A percentile compares a stretch with the other conserved stretches of the same genome.
Conservation (phyloP, 257 asterid species). For the Solanum chmielewskii region DNA sequence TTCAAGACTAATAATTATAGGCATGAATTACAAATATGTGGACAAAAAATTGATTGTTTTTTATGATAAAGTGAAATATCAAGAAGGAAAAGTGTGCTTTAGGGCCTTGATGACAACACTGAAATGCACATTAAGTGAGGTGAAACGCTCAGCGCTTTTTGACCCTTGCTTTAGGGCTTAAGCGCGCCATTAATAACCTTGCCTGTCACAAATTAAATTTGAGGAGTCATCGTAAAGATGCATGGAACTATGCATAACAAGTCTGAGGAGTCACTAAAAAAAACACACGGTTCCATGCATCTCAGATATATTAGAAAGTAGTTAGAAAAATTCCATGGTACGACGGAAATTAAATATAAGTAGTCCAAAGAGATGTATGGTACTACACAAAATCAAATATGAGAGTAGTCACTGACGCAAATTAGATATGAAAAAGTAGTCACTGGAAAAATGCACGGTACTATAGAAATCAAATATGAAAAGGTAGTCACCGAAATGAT, state of each 20-base stretch:
- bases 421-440: neutral
- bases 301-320: neutral
- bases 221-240: neutral
- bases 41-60: neutral
- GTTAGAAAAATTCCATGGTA: neutral
- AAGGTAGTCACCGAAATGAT: neutral
- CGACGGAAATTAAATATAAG: neutral
- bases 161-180: neutral
- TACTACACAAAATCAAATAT: neutral
- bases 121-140: neutral
- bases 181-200: neutral
- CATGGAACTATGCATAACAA: neutral
- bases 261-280: neutral
- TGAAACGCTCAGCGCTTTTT: neutral
- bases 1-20: neutral
- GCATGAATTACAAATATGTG: neutral
- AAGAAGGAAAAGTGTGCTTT: neutral
- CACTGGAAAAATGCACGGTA: neutral
- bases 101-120: neutral
- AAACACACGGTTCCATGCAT: neutral
- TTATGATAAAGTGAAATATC: neutral
- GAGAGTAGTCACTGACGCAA: neutral
- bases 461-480: neutral
- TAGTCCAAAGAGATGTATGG: neutral
- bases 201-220: neutral